Evolutionary conservation across 345 rosid genomes (phyloP), one percentile per base, ranked within the genome.

Genomic region (Melaleuca quinquenervia): DNA sequence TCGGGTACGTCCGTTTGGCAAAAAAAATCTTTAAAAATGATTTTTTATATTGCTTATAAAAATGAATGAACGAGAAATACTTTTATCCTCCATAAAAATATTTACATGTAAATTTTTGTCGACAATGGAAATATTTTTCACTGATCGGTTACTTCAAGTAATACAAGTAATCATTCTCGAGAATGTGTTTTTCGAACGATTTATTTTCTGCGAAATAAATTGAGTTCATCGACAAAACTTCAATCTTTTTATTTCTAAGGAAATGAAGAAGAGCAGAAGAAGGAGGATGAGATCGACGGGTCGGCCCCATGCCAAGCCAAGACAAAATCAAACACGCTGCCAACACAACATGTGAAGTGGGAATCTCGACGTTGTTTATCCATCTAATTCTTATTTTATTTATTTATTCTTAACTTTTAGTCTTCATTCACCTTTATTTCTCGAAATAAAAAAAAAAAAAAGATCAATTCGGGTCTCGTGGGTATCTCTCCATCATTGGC

Each of bases 331-430:
- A 88, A 85, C 91, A 90, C 84, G 88, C 70, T 60, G 82, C 64
- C 24, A 84, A 85, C 91, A 88, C 87, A 45, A 85, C 91, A 89
- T 89, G 93, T 90, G 92, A 89, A 88, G 88, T 82, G 93, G 92
- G 93, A 90, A 90, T 89, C 92, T 87, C 41, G 84, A 86, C 82
- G 88, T 90, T 80, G 7, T 26, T 49, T 75, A 52, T 52, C 55
- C 3, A 58, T 58, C n/a, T 12, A 58, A 11, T 16, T 14, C n/a
- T 7, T 26, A 8, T 26, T 58, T 58, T n/a, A 4, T 60, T n/a
- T 60, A 58, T n/a, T 58, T 58, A n/a, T n/a, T 58, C 18, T 70
- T 16, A 18, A 32, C 5, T 20, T 52, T 84, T 54, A 70, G 78
- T 70, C 48, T 70, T 70, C 48, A 22, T 84, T 88, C 50, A 80